These are phyloP conservation scores for Lolium multiflorum DNA, from an alignment of 176 grass and related monocot species.

Conservation along the genomic window DNA sequence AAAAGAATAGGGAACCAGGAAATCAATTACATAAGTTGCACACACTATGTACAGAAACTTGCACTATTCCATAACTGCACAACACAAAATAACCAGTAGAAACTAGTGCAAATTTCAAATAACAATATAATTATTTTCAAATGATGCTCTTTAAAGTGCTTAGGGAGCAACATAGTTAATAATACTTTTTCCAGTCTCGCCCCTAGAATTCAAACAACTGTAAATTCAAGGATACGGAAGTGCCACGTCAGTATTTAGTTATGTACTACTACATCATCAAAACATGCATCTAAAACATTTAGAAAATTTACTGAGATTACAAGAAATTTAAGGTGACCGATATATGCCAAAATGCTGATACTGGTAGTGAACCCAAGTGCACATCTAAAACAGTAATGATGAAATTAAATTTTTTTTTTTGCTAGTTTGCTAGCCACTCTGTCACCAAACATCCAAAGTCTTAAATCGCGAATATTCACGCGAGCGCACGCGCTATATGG, in stretches of 20 bases:
- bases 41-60: neutral
- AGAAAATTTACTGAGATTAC: slow-evolving; percentile 5
- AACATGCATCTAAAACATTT: neutral
- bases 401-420: neutral
- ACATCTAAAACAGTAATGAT: neutral
- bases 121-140: neutral
- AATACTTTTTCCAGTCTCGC: neutral
- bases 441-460: too few relatives aligned
- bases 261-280: neutral
- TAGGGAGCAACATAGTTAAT: neutral
- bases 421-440: too few relatives aligned
- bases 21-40: neutral
- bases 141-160: neutral
- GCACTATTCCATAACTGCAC: neutral
- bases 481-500: too few relatives aligned
- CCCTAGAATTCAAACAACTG: neutral
- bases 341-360: neutral
- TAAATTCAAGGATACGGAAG: neutral
- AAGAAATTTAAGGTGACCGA: neutral
- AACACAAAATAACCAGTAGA: neutral
- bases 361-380: neutral
- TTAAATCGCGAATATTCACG: too few relatives aligned
- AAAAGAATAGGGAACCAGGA: neutral
- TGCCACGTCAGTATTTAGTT: neutral
- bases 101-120: neutral